Conservation (phyloP, 192 early-diverging fungal species). For the Haplosporangium gracile region DNA sequence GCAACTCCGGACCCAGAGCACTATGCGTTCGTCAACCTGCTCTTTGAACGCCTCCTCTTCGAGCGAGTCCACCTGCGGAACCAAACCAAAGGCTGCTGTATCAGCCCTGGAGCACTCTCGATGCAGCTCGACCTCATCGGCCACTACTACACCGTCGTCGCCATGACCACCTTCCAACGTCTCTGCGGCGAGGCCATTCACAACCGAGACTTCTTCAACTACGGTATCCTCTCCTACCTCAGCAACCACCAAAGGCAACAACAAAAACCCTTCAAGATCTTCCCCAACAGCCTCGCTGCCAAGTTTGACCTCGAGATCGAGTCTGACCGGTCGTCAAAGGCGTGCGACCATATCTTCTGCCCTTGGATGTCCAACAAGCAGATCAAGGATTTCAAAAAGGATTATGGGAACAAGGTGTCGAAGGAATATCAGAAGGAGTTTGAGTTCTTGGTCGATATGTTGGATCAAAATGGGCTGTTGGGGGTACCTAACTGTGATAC, state of each 20-base stretch:
- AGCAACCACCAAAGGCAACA: background rate
- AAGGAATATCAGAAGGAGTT: background rate
- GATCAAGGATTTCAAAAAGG: background rate
- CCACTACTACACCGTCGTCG: background rate
- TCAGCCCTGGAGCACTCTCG: background rate
- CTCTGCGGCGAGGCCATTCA: background rate
- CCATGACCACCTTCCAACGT: background rate
- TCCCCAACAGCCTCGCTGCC: background rate
- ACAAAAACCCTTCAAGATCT: background rate
- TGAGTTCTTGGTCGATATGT: slow-evolving; percentile 5
- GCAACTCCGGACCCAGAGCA: background rate
- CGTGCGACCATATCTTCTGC: background rate
- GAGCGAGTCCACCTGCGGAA: background rate
- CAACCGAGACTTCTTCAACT: background rate
- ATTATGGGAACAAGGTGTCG: background rate
- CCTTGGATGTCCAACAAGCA: background rate
- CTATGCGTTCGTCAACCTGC: background rate
- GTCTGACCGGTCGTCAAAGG: background rate
- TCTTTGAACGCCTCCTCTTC: slow-evolving; percentile 12
- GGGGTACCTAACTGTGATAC: background rate
- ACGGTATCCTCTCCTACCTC: background rate
- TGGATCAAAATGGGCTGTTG: background rate
- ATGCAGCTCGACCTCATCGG: slow-evolving; percentile 2
- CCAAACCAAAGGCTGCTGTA: background rate
- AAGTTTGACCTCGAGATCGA: slow-evolving; percentile 6